Evolutionary conservation across 139 green algal genomes (phyloP).

Genomic region (Chlamydomonas asymmetrica): DNA sequence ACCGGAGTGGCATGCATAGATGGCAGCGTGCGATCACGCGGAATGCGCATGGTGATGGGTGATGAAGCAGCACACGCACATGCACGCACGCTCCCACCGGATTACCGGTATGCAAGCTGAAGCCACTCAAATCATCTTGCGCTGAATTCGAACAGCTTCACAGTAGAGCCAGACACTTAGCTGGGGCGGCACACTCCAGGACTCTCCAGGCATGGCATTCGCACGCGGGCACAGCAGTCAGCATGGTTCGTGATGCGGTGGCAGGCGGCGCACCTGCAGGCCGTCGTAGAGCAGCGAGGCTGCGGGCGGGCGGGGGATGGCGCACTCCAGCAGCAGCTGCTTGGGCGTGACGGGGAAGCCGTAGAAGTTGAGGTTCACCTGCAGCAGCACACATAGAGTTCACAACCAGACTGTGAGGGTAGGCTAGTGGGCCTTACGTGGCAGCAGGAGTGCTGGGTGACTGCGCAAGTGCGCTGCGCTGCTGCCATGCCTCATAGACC

Average conservation of each 20-base stretch:
- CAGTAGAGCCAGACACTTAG: not conserved
- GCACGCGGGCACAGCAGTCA: too few species aligned
- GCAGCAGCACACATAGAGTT: not conserved
- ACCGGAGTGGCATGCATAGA: not conserved
- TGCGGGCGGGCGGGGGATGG: constrained; percentile 51
- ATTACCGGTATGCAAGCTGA: not conserved
- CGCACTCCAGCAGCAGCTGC: constrained; percentile 59
- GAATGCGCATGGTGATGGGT: not conserved
- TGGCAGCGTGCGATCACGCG: too few species aligned
- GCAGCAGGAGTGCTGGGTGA: too few species aligned
- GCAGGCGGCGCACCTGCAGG: constrained; percentile 31
- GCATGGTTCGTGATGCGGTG: too few species aligned
- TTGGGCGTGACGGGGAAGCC: constrained; percentile 47
- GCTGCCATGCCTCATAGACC: not conserved
- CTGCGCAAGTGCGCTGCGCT: not conserved
- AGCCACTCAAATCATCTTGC: too few species aligned
- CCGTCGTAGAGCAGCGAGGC: constrained; percentile 59
- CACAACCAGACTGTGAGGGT: constrained; percentile 10
- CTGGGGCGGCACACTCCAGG: not conserved
- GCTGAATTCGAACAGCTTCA: not conserved
- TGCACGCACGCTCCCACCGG: not conserved
- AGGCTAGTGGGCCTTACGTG: too few species aligned
- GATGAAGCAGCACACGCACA: not conserved
- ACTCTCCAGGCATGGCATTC: not conserved
- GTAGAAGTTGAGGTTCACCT: constrained; percentile 64